phyloP scores from a whole-genome alignment of 2,329 filamentous ascomycete species.

The Macrophomina pseudophaseolina region DNA sequence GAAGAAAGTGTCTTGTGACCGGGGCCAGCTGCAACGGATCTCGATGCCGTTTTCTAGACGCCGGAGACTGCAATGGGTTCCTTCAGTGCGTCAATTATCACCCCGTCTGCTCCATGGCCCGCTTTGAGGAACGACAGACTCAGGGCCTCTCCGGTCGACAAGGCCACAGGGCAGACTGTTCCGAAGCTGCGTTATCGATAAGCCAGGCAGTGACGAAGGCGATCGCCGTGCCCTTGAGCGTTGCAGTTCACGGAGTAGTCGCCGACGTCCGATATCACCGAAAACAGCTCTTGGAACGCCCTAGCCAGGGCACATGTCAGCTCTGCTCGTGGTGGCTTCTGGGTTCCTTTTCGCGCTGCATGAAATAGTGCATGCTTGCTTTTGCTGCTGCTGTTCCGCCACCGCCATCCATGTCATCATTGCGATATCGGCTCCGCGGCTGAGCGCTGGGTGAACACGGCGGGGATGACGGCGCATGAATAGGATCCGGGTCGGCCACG shows the following conservation, averaged over 20 bases:
- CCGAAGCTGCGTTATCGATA: too few relatives aligned
- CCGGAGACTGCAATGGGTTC: neutral
- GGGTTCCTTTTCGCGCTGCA: neutral
- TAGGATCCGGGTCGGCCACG: too few relatives aligned
- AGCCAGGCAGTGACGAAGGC: too few relatives aligned
- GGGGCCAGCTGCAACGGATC: neutral
- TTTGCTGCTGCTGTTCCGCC: neutral
- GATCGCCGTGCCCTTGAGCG: too few relatives aligned
- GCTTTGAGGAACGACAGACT: too few relatives aligned
- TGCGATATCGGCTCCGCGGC: neutral
- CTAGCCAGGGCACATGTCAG: neutral
- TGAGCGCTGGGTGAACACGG: too few relatives aligned
- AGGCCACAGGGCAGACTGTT: too few relatives aligned
- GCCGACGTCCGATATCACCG: slow-evolving; percentile 10
- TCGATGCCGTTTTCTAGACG: neutral
- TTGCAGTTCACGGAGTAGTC: neutral
- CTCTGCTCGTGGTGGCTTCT: neutral
- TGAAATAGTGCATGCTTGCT: neutral
- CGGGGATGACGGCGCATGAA: too few relatives aligned
- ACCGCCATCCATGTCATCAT: neutral
- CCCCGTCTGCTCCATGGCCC: too few relatives aligned
- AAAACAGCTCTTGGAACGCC: neutral
- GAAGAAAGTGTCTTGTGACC: neutral
- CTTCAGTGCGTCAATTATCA: neutral
- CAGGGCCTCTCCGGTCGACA: too few relatives aligned